Percentiles rank a stretch among this genome's conserved stretches.
Evolutionary conservation across 2,329 filamentous ascomycete species (phyloP).

Genomic region (Colletotrichum gloeosporioides): DNA sequence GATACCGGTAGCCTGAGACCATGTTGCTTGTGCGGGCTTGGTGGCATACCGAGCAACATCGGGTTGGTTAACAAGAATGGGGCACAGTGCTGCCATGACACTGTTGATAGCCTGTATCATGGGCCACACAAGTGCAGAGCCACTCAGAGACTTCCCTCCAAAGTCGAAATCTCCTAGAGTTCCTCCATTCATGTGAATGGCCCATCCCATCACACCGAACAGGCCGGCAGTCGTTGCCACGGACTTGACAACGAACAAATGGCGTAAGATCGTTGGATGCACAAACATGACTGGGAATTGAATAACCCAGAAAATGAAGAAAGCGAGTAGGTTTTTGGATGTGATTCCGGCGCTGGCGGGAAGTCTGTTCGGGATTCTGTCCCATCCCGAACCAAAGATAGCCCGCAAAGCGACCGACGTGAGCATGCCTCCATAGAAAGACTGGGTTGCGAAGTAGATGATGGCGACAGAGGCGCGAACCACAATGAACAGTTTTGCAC

Average conservation of each 20-base stretch:
- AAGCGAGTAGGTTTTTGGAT: slow-evolving; percentile 54
- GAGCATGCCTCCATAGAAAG: slow-evolving; percentile 37
- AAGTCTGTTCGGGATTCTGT: slow-evolving; percentile 34
- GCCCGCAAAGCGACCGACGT: slow-evolving; percentile 37
- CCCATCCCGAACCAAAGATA: slow-evolving; percentile 42
- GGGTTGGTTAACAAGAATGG: slow-evolving; percentile 40
- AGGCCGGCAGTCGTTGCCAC: slow-evolving; percentile 49
- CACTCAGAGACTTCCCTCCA: slow-evolving; percentile 14
- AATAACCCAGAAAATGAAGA: slow-evolving; percentile 60
- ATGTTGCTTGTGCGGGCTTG: slow-evolving; percentile 28
- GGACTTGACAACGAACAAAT: slow-evolving; percentile 48
- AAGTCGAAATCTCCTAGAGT: slow-evolving; percentile 23
- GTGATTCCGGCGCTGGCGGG: slow-evolving; percentile 51
- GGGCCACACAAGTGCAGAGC: slow-evolving; percentile 36
- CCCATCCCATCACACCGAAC: slow-evolving; percentile 49
- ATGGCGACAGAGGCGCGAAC: slow-evolving; percentile 36
- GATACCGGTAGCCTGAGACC: slow-evolving; percentile 31
- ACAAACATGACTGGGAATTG: slow-evolving; percentile 54
- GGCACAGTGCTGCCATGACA: slow-evolving; percentile 43
- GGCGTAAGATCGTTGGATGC: slow-evolving; percentile 52
- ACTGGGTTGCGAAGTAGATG: slow-evolving; percentile 43
- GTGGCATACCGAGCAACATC: slow-evolving; percentile 43
- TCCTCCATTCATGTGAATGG: slow-evolving; percentile 52
- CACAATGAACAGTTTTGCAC: slow-evolving; percentile 43
- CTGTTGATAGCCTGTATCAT: slow-evolving; percentile 46